phyloP scores from a whole-genome alignment of 2,329 filamentous ascomycete species.

The Chrysosporium keratinophilum region DNA sequence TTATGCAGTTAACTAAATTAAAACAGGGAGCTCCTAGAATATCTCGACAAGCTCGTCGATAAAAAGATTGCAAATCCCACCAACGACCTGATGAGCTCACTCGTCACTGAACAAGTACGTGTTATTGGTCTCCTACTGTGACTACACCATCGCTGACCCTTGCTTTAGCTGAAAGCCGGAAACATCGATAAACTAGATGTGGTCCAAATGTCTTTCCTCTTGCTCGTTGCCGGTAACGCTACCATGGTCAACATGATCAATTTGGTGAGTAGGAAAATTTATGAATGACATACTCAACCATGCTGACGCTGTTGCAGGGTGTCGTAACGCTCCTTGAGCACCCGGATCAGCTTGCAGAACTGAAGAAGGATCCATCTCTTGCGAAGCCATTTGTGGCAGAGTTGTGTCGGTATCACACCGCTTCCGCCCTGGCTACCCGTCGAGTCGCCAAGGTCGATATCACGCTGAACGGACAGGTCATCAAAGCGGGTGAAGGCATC shows the following conservation, averaged over 20 bases:
- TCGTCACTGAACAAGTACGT: slow-evolving; percentile 21
- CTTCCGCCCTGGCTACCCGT: slow-evolving; percentile 40
- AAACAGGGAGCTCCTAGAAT: slow-evolving; percentile 36
- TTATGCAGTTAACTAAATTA: background rate
- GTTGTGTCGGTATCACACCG: slow-evolving; percentile 42
- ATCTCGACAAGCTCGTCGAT: slow-evolving; percentile 38
- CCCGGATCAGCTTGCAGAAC: slow-evolving; percentile 34
- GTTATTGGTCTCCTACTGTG: background rate
- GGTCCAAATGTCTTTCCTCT: slow-evolving; percentile 41
- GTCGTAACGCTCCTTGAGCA: slow-evolving; percentile 38
- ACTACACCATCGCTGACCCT: background rate
- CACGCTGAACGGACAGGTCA: slow-evolving; percentile 34
- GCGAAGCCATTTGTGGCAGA: slow-evolving; percentile 39
- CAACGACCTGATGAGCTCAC: slow-evolving; percentile 40
- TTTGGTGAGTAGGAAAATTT: slow-evolving; percentile 23
- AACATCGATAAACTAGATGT: slow-evolving; percentile 24
- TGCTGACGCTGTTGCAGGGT: slow-evolving; percentile 26
- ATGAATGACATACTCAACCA: background rate
- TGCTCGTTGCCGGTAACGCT: slow-evolving; percentile 44
- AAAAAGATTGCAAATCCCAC: slow-evolving; percentile 32
- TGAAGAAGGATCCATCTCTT: slow-evolving; percentile 34
- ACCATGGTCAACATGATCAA: slow-evolving; percentile 46
- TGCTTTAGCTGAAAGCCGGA: slow-evolving; percentile 21
- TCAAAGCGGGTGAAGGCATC: slow-evolving; percentile 39
- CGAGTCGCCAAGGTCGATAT: slow-evolving; percentile 42